Conservation (phyloP, 2,329 filamentous ascomycete species). For the Elsinoe necatrix region DNA sequence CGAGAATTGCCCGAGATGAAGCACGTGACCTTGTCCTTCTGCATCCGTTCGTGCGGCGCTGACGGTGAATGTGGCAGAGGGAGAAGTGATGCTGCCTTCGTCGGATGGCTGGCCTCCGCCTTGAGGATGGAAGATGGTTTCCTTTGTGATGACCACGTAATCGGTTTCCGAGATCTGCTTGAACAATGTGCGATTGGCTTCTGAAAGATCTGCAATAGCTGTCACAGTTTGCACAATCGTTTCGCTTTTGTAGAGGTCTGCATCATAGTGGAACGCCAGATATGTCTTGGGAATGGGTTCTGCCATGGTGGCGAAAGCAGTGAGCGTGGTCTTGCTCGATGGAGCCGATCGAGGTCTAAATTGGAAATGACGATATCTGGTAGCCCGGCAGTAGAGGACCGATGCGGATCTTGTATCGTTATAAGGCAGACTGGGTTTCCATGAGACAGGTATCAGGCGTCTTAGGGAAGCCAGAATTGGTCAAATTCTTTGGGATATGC, state of each 20-base stretch:
- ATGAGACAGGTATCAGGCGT: not conserved
- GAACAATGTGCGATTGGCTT: conserved; percentile 15
- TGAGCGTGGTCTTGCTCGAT: not conserved
- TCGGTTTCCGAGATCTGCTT: conserved; percentile 16
- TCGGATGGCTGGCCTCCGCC: conserved; percentile 22
- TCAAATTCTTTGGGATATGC: not conserved
- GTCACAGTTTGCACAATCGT: conserved; percentile 4
- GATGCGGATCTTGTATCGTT: no score
- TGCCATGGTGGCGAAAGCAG: not conserved
- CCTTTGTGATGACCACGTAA: conserved; percentile 15
- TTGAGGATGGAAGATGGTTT: conserved; percentile 21
- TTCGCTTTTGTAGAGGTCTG: conserved; percentile 26
- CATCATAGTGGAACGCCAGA: conserved; percentile 19
- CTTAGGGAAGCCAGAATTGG: not conserved
- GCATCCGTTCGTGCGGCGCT: conserved; percentile 18
- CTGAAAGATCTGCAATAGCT: conserved; percentile 10
- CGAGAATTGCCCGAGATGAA: conserved; percentile 20
- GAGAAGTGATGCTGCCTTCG: conserved; percentile 16
- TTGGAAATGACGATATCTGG: no score
- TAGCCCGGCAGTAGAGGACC: no score
- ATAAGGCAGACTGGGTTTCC: no score
- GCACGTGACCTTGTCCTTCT: conserved; percentile 14
- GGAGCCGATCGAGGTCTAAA: not conserved
- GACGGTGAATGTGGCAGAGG: conserved; percentile 17
- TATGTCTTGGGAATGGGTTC: not conserved